Conservation (phyloP, 2,329 filamentous ascomycete genomes). For the Rhexocercosporidium sp. region DNA sequence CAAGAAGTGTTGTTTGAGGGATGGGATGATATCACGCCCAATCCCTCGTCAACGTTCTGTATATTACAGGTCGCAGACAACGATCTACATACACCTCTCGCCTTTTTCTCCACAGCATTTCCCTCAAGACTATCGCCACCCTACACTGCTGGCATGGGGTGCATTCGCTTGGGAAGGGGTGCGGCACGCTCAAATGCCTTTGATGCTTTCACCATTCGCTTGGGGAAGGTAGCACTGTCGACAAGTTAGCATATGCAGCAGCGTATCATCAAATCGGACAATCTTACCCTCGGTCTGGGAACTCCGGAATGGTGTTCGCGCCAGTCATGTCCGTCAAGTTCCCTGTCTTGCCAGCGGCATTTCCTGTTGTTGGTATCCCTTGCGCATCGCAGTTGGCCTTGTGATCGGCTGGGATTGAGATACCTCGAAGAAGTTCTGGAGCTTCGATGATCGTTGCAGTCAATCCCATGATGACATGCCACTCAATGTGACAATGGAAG, state of each 20-base stretch:
- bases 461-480: constrained; percentile 39
- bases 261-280: not conserved
- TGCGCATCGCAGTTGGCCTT: constrained; percentile 45
- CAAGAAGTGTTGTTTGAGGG: not conserved
- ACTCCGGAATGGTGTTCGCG: constrained; percentile 45
- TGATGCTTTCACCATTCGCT: constrained; percentile 11
- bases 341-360: constrained; percentile 63
- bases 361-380: constrained; percentile 54
- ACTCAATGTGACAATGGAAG: constrained; percentile 56
- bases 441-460: constrained; percentile 28
- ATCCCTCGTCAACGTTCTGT: not conserved
- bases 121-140: not conserved
- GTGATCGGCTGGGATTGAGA: constrained; percentile 55
- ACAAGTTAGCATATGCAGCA: not conserved
- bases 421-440: constrained; percentile 17
- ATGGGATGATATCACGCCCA: not conserved
- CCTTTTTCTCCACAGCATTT: not conserved
- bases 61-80: not conserved
- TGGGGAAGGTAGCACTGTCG: not conserved
- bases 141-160: not conserved
- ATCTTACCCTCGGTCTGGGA: constrained; percentile 19
- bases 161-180: not conserved
- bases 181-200: constrained; percentile 7
- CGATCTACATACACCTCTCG: not conserved
- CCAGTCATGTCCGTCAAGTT: constrained; percentile 58